Evolutionary conservation across 1,139 yeast genomes (phyloP).

Genomic region (Taphrina wiesneri): DNA sequence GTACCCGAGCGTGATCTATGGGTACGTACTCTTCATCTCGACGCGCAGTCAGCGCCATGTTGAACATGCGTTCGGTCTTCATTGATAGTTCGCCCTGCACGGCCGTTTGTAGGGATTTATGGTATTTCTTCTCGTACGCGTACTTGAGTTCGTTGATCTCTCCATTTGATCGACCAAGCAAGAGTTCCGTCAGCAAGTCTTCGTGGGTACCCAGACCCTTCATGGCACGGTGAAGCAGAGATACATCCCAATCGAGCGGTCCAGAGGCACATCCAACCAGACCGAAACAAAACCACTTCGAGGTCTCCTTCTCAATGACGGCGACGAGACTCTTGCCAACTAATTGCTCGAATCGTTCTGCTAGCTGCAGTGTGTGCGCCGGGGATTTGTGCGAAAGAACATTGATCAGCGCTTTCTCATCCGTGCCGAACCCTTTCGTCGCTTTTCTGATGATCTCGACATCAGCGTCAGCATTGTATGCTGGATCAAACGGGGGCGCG

Average conservation of each 20-base stretch:
- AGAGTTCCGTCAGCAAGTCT: conserved; percentile 39
- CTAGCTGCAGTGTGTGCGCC: conserved; percentile 38
- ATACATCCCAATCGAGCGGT: conserved; percentile 40
- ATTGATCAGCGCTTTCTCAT: conserved; percentile 39
- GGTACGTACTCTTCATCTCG: conserved; percentile 39
- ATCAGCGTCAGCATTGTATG: conserved; percentile 42
- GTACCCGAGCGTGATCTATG: conserved; percentile 37
- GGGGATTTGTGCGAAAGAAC: conserved; percentile 38
- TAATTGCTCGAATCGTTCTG: conserved; percentile 37
- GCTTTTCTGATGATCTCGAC: conserved; percentile 39
- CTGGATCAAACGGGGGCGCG: conserved; percentile 37
- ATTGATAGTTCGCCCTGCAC: conserved; percentile 40
- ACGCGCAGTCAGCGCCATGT: conserved; percentile 38
- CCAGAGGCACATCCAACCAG: conserved; percentile 39
- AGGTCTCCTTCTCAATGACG: conserved; percentile 40
- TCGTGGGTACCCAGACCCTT: conserved; percentile 41
- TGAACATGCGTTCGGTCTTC: conserved; percentile 40
- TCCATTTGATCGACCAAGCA: conserved; percentile 39
- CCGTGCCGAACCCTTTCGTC: conserved; percentile 42
- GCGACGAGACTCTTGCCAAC: conserved; percentile 38
- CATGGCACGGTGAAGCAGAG: conserved; percentile 38
- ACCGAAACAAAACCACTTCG: conserved; percentile 38
- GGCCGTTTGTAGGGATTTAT: conserved; percentile 36
- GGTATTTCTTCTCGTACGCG: conserved; percentile 38
- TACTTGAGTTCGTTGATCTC: conserved; percentile 40